These are phyloP conservation scores for Lignosus rhinocerotis DNA, from an alignment of 1,284 basidiomycete genomes.

Conservation along the genomic window DNA sequence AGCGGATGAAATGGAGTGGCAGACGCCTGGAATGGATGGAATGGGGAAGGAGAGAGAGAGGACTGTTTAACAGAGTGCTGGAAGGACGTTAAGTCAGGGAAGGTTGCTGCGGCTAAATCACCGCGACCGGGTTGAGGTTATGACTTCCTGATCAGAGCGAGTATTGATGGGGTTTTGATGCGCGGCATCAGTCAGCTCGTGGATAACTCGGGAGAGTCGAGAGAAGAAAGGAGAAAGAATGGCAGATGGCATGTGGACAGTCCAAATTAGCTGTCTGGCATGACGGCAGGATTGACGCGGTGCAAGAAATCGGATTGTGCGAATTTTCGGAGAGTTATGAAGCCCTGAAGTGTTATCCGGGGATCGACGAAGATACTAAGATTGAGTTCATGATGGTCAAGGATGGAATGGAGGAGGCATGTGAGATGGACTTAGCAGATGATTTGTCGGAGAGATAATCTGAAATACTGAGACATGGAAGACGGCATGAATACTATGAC, in stretches of 20 bases:
- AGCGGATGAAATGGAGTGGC: background rate
- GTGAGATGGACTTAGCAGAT: background rate
- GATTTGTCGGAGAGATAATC: no score
- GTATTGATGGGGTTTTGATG: no score
- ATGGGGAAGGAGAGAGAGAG: background rate
- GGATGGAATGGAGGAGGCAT: background rate
- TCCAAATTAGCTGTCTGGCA: background rate
- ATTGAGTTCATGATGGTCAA: background rate
- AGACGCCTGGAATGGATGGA: background rate
- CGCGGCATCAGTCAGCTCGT: background rate
- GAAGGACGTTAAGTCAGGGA: background rate
- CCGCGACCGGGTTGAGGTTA: background rate
- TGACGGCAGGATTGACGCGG: background rate
- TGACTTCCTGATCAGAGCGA: no score
- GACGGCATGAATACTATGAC: no score
- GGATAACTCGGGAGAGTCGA: no score
- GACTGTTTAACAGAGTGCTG: background rate
- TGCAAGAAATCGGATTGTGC: background rate
- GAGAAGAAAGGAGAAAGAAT: no score
- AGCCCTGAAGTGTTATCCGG: conserved; percentile 8
- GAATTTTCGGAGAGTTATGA: background rate
- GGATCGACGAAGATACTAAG: conserved; percentile 6
- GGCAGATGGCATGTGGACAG: background rate
- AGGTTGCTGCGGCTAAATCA: background rate
- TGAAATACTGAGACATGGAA: no score